Conservation (phyloP, 441 rosid species). For the Populus hybrid region DNA sequence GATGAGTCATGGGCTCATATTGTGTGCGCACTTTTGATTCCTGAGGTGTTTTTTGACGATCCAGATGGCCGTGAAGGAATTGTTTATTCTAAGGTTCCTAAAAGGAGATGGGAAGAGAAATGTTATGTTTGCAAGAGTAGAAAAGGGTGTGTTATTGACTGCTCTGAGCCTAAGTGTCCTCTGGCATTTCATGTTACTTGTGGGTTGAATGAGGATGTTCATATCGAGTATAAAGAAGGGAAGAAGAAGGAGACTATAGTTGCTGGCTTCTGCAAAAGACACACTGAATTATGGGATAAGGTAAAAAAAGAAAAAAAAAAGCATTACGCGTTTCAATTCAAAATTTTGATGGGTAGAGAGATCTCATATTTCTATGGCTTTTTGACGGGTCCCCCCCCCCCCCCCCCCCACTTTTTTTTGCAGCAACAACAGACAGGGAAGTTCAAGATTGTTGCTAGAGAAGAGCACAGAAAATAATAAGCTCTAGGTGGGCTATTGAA, state of each 20-base stretch:
- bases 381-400: background rate
- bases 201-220: conserved; percentile 66
- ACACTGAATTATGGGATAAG: conserved; percentile 75
- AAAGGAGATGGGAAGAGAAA: conserved; percentile 51
- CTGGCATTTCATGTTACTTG: conserved; percentile 79
- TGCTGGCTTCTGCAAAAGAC: conserved; percentile 78
- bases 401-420: too few species aligned
- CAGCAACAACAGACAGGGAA: conserved; percentile 90
- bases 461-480: conserved; percentile 12
- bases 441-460: too few species aligned
- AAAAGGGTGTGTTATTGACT: conserved; percentile 69
- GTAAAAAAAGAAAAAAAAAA: conserved; percentile 23
- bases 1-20: conserved; percentile 78
- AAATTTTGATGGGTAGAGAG: background rate
- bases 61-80: conserved; percentile 82
- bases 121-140: conserved; percentile 60
- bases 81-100: conserved; percentile 56
- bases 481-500: background rate
- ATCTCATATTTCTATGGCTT: background rate
- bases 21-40: conserved; percentile 73
- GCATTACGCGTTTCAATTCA: background rate
- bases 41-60: conserved; percentile 83
- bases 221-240: conserved; percentile 70
- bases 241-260: conserved; percentile 58
- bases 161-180: conserved; percentile 77